These are phyloP conservation scores for Lactarius sp. DNA, from an alignment of 768 basidiomycete species.

Conservation along the genomic window DNA sequence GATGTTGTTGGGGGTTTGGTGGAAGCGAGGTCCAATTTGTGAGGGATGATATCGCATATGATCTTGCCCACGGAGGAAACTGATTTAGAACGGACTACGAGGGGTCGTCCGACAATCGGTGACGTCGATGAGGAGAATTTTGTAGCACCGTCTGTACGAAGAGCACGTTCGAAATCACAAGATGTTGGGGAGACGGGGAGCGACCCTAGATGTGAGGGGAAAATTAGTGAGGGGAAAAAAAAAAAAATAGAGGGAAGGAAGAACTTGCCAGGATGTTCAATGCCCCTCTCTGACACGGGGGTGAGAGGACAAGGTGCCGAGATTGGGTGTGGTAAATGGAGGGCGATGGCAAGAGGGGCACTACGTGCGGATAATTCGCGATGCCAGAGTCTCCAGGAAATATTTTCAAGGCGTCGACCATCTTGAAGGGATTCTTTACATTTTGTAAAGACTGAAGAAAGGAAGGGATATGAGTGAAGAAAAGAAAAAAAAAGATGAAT, in stretches of 20 bases:
- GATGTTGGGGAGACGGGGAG: background rate
- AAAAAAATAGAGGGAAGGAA: background rate
- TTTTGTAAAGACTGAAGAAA: slow-evolving; percentile 67
- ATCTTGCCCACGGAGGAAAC: slow-evolving; percentile 39
- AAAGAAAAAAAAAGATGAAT: slow-evolving; percentile 9
- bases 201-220: background rate
- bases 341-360: slow-evolving; percentile 29
- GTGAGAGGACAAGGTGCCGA: slow-evolving; percentile 15
- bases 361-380: slow-evolving; percentile 48
- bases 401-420: slow-evolving; percentile 80
- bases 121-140: slow-evolving; percentile 11
- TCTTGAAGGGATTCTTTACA: slow-evolving; percentile 76
- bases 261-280: slow-evolving; percentile 1
- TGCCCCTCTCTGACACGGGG: slow-evolving; percentile 21
- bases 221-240: background rate
- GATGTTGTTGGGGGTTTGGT: slow-evolving; percentile 24
- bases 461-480: background rate
- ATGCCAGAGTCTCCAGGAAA: slow-evolving; percentile 84
- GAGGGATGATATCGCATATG: slow-evolving; percentile 58
- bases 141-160: background rate
- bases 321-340: slow-evolving; percentile 25
- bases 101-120: background rate
- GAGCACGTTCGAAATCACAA: background rate
- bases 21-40: slow-evolving; percentile 32
- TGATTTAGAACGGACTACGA: slow-evolving; percentile 25